Base-by-base conservation (phyloP, 768 basidiomycete genomes). In the Auriscalpium microsporum region DNA sequence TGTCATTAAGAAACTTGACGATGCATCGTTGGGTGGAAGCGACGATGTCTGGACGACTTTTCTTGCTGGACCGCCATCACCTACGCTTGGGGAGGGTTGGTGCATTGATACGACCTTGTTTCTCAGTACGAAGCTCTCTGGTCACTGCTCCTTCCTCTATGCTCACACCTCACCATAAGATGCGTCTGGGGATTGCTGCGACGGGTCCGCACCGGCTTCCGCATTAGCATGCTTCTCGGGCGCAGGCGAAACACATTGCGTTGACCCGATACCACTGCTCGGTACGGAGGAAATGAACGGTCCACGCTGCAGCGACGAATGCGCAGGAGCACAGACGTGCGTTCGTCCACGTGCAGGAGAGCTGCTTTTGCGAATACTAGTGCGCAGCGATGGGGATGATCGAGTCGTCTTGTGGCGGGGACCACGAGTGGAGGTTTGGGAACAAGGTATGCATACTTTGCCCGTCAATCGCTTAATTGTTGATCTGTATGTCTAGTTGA, bases 401-500 rank as follows among this genome's bases (percentile, higher is more conserved):
- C 61, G 37, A n/a, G 72, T 82, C 1, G 68, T 92, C 4, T 65
- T 93, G 3, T 94, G 90, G 88, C 82, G 77, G 56, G 91, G 91
- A 0, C 82, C 87, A 6, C 70, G 69, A 9, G 62, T 61, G 16
- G 88, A 90, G 68, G 73, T 93, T 1, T 78, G 75, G 70, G 79
- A 84, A 52, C 77, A 86, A 75, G 82, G 87, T 84, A 59, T 21
- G 21, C 33, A 72, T 64, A 33, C 10, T 6, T 16, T 42, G 4
- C 19, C 53, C n/a, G 46, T 52, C 28, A 28, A 28, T 28, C 28
- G 28, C 28, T 4, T 4, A 28, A 28, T 28, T 4, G 33, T 8
- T 17, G 17, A 61, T 36, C 34, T 42, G 51, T 34, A n/a, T 50
- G 23, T 45, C 11, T 38, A 87, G 86, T 90, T 45, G 67, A 70